phyloP scores from a whole-genome alignment of 2,329 filamentous ascomycete species.

The Hypomyces rosellus region DNA sequence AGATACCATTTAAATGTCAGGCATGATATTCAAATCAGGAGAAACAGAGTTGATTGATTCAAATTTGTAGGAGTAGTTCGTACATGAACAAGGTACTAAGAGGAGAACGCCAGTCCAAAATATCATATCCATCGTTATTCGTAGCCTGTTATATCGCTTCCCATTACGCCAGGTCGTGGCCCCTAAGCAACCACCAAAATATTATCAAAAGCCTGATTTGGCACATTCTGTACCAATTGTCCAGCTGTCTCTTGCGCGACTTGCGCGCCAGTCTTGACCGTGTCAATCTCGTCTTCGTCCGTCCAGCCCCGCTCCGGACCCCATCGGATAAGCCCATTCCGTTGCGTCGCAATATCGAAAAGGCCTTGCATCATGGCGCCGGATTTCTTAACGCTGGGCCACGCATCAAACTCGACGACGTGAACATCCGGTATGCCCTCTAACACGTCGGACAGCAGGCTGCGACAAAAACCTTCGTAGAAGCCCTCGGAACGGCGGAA shows the following conservation, averaged over 20 bases:
- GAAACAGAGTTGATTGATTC: neutral
- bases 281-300: conserved; percentile 37
- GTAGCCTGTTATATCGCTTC: neutral
- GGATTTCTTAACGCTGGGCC: conserved; percentile 56
- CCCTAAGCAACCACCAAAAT: conserved; percentile 16
- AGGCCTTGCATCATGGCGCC: conserved; percentile 59
- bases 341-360: conserved; percentile 42
- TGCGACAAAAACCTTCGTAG: conserved; percentile 60
- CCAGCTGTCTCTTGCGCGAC: neutral
- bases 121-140: neutral
- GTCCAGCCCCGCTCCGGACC: conserved; percentile 63
- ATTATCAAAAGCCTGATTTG: conserved; percentile 13
- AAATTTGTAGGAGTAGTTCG: too few species aligned
- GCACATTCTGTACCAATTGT: conserved; percentile 6
- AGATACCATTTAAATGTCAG: neutral
- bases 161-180: neutral
- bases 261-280: too few species aligned
- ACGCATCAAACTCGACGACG: conserved; percentile 64
- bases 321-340: conserved; percentile 53
- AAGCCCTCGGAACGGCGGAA: conserved; percentile 61
- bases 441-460: conserved; percentile 52
- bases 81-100: neutral
- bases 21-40: neutral
- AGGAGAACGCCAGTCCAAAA: conserved; percentile 5
- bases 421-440: conserved; percentile 49